Evolutionary conservation across 1,139 yeast species (phyloP).

Genomic region (Yamadazyma atmosphaerica): DNA sequence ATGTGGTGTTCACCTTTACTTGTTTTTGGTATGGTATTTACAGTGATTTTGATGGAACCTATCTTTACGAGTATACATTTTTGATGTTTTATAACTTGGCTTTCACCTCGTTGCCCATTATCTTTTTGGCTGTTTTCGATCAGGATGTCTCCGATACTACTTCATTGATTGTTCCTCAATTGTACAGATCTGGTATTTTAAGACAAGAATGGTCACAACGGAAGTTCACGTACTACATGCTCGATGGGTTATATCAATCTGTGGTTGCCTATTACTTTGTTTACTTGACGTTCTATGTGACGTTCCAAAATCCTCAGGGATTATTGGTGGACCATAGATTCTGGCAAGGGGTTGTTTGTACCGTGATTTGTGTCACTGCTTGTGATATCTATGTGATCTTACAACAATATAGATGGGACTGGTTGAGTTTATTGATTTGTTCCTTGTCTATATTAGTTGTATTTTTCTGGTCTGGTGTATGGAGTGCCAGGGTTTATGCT

Average conservation of each 20-base stretch:
- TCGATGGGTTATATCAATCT: slow-evolving; percentile 60
- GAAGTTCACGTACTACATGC: slow-evolving; percentile 56
- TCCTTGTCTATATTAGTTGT: slow-evolving; percentile 51
- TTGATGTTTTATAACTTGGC: slow-evolving; percentile 68
- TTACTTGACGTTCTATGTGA: slow-evolving; percentile 45
- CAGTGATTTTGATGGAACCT: slow-evolving; percentile 60
- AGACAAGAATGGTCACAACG: slow-evolving; percentile 54
- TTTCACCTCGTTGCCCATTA: slow-evolving; percentile 62
- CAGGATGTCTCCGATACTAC: slow-evolving; percentile 63
- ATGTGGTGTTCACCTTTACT: slow-evolving; percentile 59
- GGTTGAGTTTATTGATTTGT: slow-evolving; percentile 51
- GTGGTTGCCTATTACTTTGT: slow-evolving; percentile 58
- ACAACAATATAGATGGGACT: slow-evolving; percentile 63
- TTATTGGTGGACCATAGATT: slow-evolving; percentile 56
- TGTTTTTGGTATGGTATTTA: slow-evolving; percentile 64
- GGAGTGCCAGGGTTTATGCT: slow-evolving; percentile 47
- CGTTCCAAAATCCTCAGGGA: slow-evolving; percentile 52
- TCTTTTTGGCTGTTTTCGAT: slow-evolving; percentile 58
- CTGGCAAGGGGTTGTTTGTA: slow-evolving; percentile 55
- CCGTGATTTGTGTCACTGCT: slow-evolving; percentile 50
- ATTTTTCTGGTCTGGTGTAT: slow-evolving; percentile 64
- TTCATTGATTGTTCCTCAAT: slow-evolving; percentile 58
- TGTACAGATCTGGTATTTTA: slow-evolving; percentile 55
- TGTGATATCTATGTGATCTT: slow-evolving; percentile 55
- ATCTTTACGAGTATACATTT: slow-evolving; percentile 60